Percentiles rank a stretch among this genome's conserved stretches.
Conservation (phyloP, 306 rosid species). For the Morella rubra region DNA sequence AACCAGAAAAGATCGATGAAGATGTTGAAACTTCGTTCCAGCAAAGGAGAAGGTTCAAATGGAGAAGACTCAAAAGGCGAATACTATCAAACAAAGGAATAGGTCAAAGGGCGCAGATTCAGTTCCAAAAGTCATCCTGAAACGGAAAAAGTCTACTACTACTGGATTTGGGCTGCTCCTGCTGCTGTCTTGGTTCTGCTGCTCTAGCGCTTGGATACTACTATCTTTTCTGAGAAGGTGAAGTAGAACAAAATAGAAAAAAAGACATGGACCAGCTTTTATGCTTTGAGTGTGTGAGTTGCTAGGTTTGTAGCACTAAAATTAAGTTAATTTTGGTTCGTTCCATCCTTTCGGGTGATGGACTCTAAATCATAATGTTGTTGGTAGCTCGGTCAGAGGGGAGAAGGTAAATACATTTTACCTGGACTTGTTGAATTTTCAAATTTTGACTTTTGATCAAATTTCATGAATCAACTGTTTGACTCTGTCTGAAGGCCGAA, state of each 20-base stretch:
- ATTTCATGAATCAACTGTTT: constrained; percentile 16
- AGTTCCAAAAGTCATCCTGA: constrained; percentile 55
- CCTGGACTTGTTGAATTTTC: constrained; percentile 40
- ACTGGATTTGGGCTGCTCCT: constrained; percentile 68
- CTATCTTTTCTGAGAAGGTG: constrained; percentile 50
- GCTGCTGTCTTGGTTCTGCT: constrained; percentile 54
- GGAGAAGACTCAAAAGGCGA: constrained; percentile 59
- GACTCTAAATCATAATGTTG: constrained; percentile 44
- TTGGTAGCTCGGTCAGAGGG: constrained; percentile 35
- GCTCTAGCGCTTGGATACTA: constrained; percentile 50
- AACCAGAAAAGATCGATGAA: constrained; percentile 49
- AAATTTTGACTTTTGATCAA: constrained; percentile 46
- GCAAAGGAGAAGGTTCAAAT: constrained; percentile 49
- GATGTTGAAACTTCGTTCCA: constrained; percentile 36
- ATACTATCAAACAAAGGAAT: constrained; percentile 41
- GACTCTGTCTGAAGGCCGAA: too few relatives aligned
- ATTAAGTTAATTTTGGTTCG: constrained; percentile 48
- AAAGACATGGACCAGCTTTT: constrained; percentile 38
- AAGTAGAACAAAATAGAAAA: constrained; percentile 30
- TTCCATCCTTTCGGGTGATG: constrained; percentile 48
- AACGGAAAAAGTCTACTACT: constrained; percentile 65
- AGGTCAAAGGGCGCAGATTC: constrained; percentile 55
- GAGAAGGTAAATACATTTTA: constrained; percentile 35
- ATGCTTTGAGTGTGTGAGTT: constrained; percentile 20
- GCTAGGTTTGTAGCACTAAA: constrained; percentile 43